phyloP scores from a whole-genome alignment of 106 monocot genomes.

The Amphibolis antarctica region DNA sequence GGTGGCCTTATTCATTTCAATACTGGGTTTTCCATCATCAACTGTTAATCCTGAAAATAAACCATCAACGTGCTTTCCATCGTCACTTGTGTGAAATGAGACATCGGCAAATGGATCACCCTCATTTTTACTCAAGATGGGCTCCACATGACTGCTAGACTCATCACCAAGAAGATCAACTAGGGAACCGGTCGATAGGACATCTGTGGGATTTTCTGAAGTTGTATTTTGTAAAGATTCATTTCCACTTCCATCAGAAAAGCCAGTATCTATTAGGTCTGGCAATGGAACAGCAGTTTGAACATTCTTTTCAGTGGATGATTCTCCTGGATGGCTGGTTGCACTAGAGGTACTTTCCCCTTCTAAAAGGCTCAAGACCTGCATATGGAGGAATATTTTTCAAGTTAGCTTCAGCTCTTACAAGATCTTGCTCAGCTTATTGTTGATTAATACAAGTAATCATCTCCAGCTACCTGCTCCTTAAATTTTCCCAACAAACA shows the following conservation, averaged over 20 bases:
- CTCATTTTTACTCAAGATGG: slow-evolving; percentile 17
- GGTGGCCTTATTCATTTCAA: slow-evolving; percentile 2
- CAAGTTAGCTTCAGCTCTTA: background rate
- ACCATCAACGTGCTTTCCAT: slow-evolving; percentile 30
- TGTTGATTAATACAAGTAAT: too few species aligned
- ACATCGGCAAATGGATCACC: slow-evolving; percentile 95
- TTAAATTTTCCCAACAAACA: too few species aligned
- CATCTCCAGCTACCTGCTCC: too few species aligned
- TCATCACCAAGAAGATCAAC: slow-evolving; percentile 57
- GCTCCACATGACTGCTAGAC: slow-evolving; percentile 16
- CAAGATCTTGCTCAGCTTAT: background rate
- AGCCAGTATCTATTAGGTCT: slow-evolving; percentile 83
- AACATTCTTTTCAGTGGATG: slow-evolving; percentile 25
- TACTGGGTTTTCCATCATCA: slow-evolving; percentile 31
- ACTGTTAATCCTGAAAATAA: slow-evolving; percentile 77
- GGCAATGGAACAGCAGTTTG: slow-evolving; percentile 49
- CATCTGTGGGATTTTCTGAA: slow-evolving; percentile 12
- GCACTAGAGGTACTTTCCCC: slow-evolving; percentile 33
- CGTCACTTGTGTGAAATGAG: slow-evolving; percentile 57
- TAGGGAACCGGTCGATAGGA: slow-evolving; percentile 26
- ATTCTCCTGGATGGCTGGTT: slow-evolving; percentile 19
- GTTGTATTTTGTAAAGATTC: slow-evolving; percentile 20
- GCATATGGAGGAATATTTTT: background rate
- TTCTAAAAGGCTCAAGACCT: slow-evolving; percentile 70
- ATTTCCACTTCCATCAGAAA: slow-evolving; percentile 27